Evolutionary conservation across 2,329 filamentous ascomycete genomes (phyloP), one percentile per base, ranked within the genome.

Genomic region (Cordyceps pruinosa): DNA sequence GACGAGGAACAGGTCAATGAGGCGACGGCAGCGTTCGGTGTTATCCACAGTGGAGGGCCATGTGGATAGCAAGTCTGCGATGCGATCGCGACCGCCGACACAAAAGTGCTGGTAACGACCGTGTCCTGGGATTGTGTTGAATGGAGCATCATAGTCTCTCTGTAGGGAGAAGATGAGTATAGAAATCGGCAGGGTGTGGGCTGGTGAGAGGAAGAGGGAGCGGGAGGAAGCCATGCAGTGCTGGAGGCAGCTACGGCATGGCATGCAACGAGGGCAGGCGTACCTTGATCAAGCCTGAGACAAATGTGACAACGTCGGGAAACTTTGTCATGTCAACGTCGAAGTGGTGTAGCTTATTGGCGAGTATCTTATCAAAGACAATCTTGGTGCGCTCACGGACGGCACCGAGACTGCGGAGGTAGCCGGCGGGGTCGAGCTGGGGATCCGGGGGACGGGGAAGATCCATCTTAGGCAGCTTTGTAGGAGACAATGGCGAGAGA

Each of bases 271-370:
- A 25, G 30, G 35, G 28, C 26, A 21, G 25, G 66, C 79, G 63
- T 75, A 92, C 91, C 87, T 95, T 96, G 77, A 97, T 96, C 62
- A 97, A 93, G 41, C 88, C 86, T n/a, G 93, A 86, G 10, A 96
- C 88, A 69, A 96, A 96, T 45, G 82, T 82, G 15, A 92, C 90
- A 1, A 93, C 93, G 62, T 93, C 88, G 46, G 79, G 73, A 69
- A 96, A 93, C 72, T 93, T 95, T 73, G 73, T 74, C 79, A 92
- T 84, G 71, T 97, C 92, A 48, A 96, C 90, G 62, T 89, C 87
- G 66, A 97, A 97, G 70, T 97, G 92, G 64, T 82, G 83, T 60
- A 96, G 80, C 64, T 88, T 79, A 67, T 96, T 90, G 62, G 78
- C 80, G 66, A 88, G 79, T 10, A 91, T 90, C 75, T 88, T 92